phyloP scores from a whole-genome alignment of 345 rosid species.

The Conringia planisiliqua region DNA sequence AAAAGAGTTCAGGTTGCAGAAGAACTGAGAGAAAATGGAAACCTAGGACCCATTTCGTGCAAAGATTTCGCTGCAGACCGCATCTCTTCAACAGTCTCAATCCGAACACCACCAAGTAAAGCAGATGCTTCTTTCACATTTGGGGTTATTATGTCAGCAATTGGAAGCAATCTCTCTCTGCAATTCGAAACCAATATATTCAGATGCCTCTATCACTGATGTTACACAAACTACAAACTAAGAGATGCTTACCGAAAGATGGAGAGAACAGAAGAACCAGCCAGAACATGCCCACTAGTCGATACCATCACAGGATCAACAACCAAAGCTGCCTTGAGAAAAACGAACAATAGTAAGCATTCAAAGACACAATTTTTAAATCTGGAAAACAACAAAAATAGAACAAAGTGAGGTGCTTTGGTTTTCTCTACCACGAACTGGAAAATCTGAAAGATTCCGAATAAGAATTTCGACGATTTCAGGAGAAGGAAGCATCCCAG shows the following conservation, averaged over 20 bases:
- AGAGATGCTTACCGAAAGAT: conserved; percentile 48
- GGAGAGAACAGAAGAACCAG: conserved; percentile 69
- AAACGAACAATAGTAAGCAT: conserved; percentile 13
- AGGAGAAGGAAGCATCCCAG: conserved; percentile 89
- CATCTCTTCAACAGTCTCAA: conserved; percentile 74
- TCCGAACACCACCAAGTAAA: conserved; percentile 60
- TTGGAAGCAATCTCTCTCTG: conserved; percentile 80
- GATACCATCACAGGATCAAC: conserved; percentile 99
- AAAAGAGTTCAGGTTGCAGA: not conserved
- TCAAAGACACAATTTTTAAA: not conserved
- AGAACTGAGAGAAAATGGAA: conserved; percentile 17
- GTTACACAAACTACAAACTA: not conserved
- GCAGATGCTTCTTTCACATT: conserved; percentile 90
- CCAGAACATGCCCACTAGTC: conserved; percentile 87
- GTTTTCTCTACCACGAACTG: conserved; percentile 53
- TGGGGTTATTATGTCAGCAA: conserved; percentile 86
- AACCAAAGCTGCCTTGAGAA: conserved; percentile 76
- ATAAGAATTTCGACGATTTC: conserved; percentile 59
- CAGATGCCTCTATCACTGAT: not conserved
- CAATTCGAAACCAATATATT: conserved; percentile 23
- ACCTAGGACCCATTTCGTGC: conserved; percentile 86
- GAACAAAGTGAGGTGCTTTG: not conserved
- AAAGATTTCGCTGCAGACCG: conserved; percentile 64
- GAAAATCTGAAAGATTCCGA: conserved; percentile 53
- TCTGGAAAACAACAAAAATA: not conserved